Evolutionary conservation across 2,329 filamentous ascomycete species (phyloP), one percentile per base, ranked within the genome.

Genomic region (Rhynchosporium graminicola): DNA sequence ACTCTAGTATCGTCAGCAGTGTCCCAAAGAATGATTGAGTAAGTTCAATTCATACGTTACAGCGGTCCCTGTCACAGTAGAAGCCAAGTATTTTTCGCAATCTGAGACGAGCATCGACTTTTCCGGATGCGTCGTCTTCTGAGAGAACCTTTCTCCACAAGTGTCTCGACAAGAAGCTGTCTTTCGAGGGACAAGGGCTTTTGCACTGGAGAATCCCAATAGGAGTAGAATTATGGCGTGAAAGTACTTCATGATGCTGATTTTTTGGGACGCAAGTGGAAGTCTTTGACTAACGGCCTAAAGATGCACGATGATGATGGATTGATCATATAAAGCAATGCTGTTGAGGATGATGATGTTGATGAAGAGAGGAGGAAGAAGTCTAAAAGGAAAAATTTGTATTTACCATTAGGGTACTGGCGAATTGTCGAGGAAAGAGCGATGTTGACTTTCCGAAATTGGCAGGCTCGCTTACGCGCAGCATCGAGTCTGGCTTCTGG

Each of bases 121-220:
- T 8, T 58, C 56, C 7, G 56, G 56, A 26, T n/a, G 38, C 56
- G 48, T 58, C 5, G 56, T 38, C 29, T 58, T 58, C 43, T 43
- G 43, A 9, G 56, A 43, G n/a, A 58, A 58, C 1, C 38, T 43
- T 8, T 47, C 38, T 2, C 56, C 56, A 48, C 56, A 58, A 40
- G 31, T 20, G 42, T 58, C 56, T 29, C 26, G n/a, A 28, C 56
- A 58, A n/a, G 56, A 48, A 15, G 42, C 12, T 40, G 56, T 13
- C 31, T 58, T 58, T 43, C 45, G 56, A 40, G 56, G 33, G 26
- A 8, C 4, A n/a, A 58, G 33, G 8, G 28, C 2, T 3, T 38
- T 46, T 28, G 56, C 56, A 48, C 15, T 28, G 13, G 56, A 47
- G 10, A 58, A 5, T 58, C n/a, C 56, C 1, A 58, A 1, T 1